A percentile compares a stretch with the other conserved stretches of the same genome.
Conservation (phyloP, 305 asterid species). For the Rubia peregrina region DNA sequence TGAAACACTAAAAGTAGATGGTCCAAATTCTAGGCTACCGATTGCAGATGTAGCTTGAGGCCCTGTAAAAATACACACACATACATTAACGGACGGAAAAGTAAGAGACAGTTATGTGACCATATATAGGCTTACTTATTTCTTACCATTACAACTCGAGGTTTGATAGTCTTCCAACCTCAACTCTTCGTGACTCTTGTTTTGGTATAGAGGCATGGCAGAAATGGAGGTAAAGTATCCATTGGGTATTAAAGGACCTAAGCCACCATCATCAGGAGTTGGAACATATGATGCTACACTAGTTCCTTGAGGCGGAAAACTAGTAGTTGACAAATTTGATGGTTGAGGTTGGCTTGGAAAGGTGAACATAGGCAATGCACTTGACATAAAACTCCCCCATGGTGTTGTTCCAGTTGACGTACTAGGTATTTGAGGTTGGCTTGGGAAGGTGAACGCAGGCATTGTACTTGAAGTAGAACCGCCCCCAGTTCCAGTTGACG, state of each 20-base stretch:
- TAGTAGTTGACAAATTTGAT: background rate
- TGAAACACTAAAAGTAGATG: background rate
- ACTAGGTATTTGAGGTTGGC: background rate
- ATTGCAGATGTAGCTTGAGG: background rate
- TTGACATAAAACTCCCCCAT: background rate
- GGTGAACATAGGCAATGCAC: background rate
- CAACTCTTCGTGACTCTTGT: conserved; percentile 20
- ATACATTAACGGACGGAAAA: background rate
- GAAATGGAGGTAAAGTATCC: conserved; percentile 11
- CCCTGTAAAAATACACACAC: background rate
- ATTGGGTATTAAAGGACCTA: background rate
- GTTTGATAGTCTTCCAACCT: conserved; percentile 12
- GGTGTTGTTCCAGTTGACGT: background rate
- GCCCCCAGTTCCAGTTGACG: background rate
- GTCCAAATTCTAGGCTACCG: background rate
- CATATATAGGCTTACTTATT: background rate
- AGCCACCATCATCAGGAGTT: background rate
- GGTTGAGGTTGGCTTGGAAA: background rate
- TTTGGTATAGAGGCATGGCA: conserved; percentile 11
- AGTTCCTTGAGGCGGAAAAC: conserved; percentile 8
- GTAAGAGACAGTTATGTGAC: background rate
- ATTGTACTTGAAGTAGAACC: background rate
- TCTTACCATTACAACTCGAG: conserved; percentile 6
- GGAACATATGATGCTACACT: conserved; percentile 6
- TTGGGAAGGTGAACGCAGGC: background rate